Evolutionary conservation across 2,329 filamentous ascomycete genomes (phyloP), one percentile per base, ranked within the genome.

Genomic region (Trichoderma sp.): DNA sequence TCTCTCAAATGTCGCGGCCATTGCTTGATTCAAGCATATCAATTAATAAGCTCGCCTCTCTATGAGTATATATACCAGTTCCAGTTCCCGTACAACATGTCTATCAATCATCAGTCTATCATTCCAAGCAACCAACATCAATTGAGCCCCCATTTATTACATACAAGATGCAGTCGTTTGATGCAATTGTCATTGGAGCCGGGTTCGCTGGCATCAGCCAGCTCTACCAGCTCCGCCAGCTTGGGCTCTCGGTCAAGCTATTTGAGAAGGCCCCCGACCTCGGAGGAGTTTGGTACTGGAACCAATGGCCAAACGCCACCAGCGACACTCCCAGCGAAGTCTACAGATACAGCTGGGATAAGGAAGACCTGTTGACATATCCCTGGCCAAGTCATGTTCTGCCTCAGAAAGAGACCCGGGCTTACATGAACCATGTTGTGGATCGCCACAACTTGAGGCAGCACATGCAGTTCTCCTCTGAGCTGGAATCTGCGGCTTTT

Each of bases 331-430:
- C 43, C 39, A 60, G 59, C 14, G 59, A 60, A 49, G 59, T 60
- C n/a, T 60, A 61, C 6, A 61, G 59, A 32, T 61, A 51, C 11
- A 61, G 59, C 39, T 61, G 24, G 24, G 59, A 61, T 16, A 61
- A 61, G 13, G 59, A 61, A n/a, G 5, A 49, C 6, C 24, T 61
- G 46, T 11, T 21, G 16, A 61, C 39, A 6, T 61, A 61, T 16
- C 39, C 39, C 10, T 61, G 59, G 59, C 39, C 59, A 32, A 61
- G 30, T 21, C 59, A 61, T 43, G 46, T 49, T 32, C 18, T 61
- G 21, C 43, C 59, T 34, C 59, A 61, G 39, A 49, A 61, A 28
- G 59, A 61, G 39, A 61, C 30, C 3, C 39, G 8, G 26, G 39
- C 28, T 4, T 61, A 61, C 30, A 28, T 61, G 8, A 61, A 61